Evolutionary conservation across 75 land plant species (phyloP), one percentile per base, ranked within the genome.

Genomic region (Cryptomeria japonica): DNA sequence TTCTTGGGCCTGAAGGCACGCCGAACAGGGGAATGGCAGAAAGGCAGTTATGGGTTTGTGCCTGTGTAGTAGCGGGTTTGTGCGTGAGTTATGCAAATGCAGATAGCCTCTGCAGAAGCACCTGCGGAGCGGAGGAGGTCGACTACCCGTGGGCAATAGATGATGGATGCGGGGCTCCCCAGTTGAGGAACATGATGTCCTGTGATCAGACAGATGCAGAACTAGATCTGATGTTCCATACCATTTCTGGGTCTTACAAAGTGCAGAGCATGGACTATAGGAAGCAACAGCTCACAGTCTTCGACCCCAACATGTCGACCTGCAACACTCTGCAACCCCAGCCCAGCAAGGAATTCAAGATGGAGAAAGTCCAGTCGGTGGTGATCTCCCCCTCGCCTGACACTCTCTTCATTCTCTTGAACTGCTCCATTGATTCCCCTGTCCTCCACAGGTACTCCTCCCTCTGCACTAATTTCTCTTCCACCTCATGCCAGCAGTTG

Each of bases 291-390:
- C 41, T 80, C 19, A 42, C n/a, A 2, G n/a, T 80, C 2, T 80
- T 80, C 13, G 44, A 41, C n/a, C 28, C 83, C 83, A 80, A 80
- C 39, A 80, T 80, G 83, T 41, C 83, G 13, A 80, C 83, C 32
- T 80, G 47, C 47, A 80, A 44, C 19, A 80, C 83, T 0, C 49
- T 80, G 12, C 47, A 80, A 28, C 31, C 83, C 83, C 51, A 49
- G 12, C 16, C 64, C 19, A 18, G 31, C 44, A 41, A 80, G 83
- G 83, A 80, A 8, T 80, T 80, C 83, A 80, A 80, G 83, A 80
- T 80, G 83, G 46, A 44, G 28, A 39, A 80, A 25, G 47, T 80
- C 4, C 83, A 80, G 31, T 80, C 83, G 0, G 83, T 44, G 47
- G 28, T 80, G 41, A 80, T 80, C 42, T 39, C 83, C 22, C 83